Evolutionary conservation across 805 yeast species (phyloP).

Genomic region (Debaryomyces hansenii): DNA sequence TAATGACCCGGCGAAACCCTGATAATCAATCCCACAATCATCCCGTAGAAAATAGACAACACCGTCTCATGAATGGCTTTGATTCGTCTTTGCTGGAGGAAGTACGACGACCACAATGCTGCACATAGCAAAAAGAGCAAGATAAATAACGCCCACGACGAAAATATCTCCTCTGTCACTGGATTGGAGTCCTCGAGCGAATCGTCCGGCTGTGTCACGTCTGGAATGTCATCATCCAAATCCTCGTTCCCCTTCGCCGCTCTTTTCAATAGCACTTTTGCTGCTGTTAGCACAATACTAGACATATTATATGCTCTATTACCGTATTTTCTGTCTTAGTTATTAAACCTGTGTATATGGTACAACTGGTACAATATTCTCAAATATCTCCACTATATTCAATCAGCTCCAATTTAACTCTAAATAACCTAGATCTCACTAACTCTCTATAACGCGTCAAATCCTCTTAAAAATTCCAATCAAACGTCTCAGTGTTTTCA

Average conservation of each 20-base stretch:
- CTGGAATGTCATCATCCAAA: constrained; percentile 41
- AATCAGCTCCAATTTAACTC: too few species aligned
- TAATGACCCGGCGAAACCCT: constrained; percentile 94
- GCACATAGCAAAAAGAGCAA: constrained; percentile 75
- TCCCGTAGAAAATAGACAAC: constrained; percentile 91
- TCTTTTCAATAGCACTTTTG: constrained; percentile 31
- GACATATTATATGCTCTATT: constrained; percentile 18
- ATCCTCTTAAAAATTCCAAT: too few species aligned
- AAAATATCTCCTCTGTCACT: constrained; percentile 89
- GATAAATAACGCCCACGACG: constrained; percentile 96
- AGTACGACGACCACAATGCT: constrained; percentile 94
- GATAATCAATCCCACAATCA: constrained; percentile 90
- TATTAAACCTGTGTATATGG: neutral
- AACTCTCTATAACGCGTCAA: too few species aligned
- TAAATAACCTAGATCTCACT: too few species aligned
- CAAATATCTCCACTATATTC: neutral
- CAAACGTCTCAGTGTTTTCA: too few species aligned
- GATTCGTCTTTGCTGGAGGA: constrained; percentile 84
- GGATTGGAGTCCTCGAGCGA: constrained; percentile 71
- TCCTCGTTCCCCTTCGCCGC: constrained; percentile 24
- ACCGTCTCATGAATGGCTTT: constrained; percentile 98
- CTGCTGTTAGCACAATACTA: constrained; percentile 23
- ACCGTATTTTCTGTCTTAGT: neutral
- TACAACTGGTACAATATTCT: neutral
- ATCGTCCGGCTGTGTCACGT: constrained; percentile 48